Conservation (phyloP, 176 grass and related monocot species). For the Thalia dealbata region DNA sequence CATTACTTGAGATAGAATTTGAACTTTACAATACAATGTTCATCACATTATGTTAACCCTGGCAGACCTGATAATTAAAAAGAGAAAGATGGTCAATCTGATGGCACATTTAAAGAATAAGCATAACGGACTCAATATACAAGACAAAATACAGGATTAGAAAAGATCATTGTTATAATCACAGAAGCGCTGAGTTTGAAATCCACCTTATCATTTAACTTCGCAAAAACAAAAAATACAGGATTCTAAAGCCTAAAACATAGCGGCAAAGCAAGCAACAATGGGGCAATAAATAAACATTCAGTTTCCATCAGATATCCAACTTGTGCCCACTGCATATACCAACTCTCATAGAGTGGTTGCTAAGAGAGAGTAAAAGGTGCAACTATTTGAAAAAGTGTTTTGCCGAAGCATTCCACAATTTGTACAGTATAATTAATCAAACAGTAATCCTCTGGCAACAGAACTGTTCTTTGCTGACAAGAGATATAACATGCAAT, state of each 20-base stretch:
- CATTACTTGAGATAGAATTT: neutral
- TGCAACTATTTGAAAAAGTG: neutral
- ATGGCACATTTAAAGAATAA: neutral
- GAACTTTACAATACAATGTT: neutral
- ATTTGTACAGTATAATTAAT: neutral
- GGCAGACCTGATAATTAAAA: neutral
- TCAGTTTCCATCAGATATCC: neutral
- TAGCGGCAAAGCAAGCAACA: neutral
- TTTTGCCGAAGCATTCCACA: neutral
- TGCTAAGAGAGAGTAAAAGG: neutral
- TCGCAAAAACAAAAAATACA: no score
- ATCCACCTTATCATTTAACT: no score
- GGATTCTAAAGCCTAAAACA: no score
- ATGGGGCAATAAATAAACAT: neutral
- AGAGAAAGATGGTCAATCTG: neutral
- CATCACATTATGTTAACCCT: neutral
- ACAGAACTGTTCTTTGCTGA: neutral
- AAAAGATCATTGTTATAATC: no score
- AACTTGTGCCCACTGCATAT: neutral
- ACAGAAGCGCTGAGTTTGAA: no score
- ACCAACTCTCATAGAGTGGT: neutral
- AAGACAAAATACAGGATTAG: no score
- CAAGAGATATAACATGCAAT: neutral
- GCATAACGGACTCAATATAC: no score
- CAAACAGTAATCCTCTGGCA: neutral